phyloP scores from a whole-genome alignment of 176 grass and related monocot genomes.

The Oryza meridionalis region DNA sequence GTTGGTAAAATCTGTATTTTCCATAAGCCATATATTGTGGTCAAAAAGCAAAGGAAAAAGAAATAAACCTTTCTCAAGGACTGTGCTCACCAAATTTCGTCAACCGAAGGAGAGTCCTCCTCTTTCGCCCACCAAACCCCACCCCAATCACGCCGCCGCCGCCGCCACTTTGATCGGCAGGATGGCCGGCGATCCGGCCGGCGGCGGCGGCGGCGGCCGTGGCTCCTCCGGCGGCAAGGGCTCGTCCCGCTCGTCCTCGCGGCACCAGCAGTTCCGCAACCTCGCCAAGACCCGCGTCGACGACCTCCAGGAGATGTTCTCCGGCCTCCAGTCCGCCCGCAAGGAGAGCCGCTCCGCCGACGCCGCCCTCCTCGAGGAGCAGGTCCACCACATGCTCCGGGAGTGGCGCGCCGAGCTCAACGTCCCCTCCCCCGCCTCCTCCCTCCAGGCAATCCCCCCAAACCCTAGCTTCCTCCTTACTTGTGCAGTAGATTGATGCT shows the following conservation, averaged over 20 bases:
- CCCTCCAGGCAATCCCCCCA: slow-evolving; percentile 53
- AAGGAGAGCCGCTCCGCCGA: slow-evolving; percentile 86
- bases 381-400: slow-evolving; percentile 92
- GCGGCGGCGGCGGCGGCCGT: slow-evolving; percentile 10
- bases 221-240: slow-evolving; percentile 52
- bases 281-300: slow-evolving; percentile 84
- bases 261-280: slow-evolving; percentile 84
- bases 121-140: not conserved
- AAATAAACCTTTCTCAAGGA: not conserved
- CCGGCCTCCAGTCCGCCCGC: slow-evolving; percentile 79
- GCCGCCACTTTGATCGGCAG: slow-evolving; percentile 23
- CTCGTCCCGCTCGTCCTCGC: slow-evolving; percentile 46
- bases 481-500: slow-evolving; percentile 25
- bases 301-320: slow-evolving; percentile 90
- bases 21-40: not conserved
- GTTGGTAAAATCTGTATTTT: no score
- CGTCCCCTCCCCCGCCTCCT: slow-evolving; percentile 76
- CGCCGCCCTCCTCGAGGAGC: slow-evolving; percentile 78
- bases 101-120: not conserved
- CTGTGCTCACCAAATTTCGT: not conserved
- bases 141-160: not conserved
- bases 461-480: slow-evolving; percentile 39
- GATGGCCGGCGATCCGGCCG: slow-evolving; percentile 50
- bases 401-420: slow-evolving; percentile 90
- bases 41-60: not conserved